Percentiles rank a stretch among this genome's conserved stretches.
phyloP scores from a whole-genome alignment of 2,329 filamentous ascomycete genomes.

The Incumbomyces lentus region DNA sequence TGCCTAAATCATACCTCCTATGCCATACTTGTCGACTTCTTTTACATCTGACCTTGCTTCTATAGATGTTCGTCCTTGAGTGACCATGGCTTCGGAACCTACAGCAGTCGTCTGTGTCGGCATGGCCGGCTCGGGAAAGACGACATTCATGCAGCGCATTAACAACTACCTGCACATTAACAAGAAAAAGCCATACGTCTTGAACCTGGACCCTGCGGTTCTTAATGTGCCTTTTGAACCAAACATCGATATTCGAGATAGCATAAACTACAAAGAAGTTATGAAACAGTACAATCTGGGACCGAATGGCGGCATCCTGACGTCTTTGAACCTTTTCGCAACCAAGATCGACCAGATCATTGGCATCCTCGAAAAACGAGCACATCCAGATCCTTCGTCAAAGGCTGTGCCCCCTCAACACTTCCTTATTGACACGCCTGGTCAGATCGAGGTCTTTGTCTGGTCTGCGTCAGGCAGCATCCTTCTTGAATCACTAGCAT shows the following conservation, averaged over 20 bases:
- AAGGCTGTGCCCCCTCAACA: slow-evolving; percentile 60
- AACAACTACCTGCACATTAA: slow-evolving; percentile 82
- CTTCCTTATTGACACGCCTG: slow-evolving; percentile 89
- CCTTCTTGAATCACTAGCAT: slow-evolving; percentile 81
- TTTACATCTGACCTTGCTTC: neutral
- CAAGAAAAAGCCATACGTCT: slow-evolving; percentile 76
- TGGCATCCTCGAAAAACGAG: slow-evolving; percentile 77
- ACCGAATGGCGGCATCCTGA: slow-evolving; percentile 93
- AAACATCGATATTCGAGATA: slow-evolving; percentile 98
- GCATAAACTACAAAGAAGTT: slow-evolving; percentile 98
- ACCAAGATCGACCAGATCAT: slow-evolving; percentile 98
- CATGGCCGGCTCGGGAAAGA: slow-evolving; percentile 98
- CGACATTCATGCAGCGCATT: slow-evolving; percentile 99
- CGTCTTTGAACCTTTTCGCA: slow-evolving; percentile 88
- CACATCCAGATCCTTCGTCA: slow-evolving; percentile 51
- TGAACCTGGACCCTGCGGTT: slow-evolving; percentile 95
- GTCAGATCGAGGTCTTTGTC: slow-evolving; percentile 97
- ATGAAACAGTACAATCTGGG: slow-evolving; percentile 99
- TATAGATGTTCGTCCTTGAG: neutral
- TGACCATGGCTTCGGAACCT: slow-evolving; percentile 44
- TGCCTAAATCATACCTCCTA: too few relatives aligned
- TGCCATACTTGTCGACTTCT: neutral
- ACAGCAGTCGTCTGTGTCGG: slow-evolving; percentile 86
- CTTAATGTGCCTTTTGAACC: slow-evolving; percentile 86
- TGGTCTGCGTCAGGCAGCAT: slow-evolving; percentile 96